A percentile compares a stretch with the other conserved stretches of the same genome.
phyloP scores from a whole-genome alignment of 345 rosid species.

The Boechera retrofracta region DNA sequence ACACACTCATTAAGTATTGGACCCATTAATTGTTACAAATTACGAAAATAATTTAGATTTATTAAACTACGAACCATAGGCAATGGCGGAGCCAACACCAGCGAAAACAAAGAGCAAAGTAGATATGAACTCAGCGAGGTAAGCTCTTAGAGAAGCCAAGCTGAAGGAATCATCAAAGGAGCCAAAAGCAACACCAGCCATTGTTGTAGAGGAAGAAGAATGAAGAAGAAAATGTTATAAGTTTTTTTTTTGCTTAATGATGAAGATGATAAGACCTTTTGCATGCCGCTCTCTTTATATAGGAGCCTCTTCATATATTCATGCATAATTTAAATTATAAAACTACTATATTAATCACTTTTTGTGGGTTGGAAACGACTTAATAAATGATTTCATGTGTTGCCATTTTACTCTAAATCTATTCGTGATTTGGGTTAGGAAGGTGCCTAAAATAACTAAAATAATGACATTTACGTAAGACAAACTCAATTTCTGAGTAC shows the following conservation, averaged over 20 bases:
- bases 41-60: not conserved
- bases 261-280: constrained; percentile 38
- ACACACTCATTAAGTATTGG: constrained; percentile 21
- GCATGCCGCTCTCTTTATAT: constrained; percentile 35
- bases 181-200: constrained; percentile 74
- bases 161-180: constrained; percentile 86
- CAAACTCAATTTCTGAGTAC: not conserved
- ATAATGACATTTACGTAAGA: not conserved
- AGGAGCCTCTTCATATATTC: constrained; percentile 27
- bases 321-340: constrained; percentile 21
- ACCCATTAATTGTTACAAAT: constrained; percentile 1
- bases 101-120: constrained; percentile 94
- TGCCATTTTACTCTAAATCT: constrained; percentile 11
- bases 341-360: constrained; percentile 4
- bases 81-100: constrained; percentile 95
- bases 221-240: constrained; percentile 6
- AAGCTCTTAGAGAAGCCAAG: constrained; percentile 75
- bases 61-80: constrained; percentile 57
- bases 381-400: constrained; percentile 27
- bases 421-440: constrained; percentile 27
- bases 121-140: constrained; percentile 93
- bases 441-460: constrained; percentile 22
- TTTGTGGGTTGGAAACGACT: constrained; percentile 1
- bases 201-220: constrained; percentile 30
- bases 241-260: constrained; percentile 8